A percentile compares a stretch with the other conserved stretches of the same genome.
Evolutionary conservation across 2,329 filamentous ascomycete species (phyloP).

Genomic region (Mycosphaerella arachidis): DNA sequence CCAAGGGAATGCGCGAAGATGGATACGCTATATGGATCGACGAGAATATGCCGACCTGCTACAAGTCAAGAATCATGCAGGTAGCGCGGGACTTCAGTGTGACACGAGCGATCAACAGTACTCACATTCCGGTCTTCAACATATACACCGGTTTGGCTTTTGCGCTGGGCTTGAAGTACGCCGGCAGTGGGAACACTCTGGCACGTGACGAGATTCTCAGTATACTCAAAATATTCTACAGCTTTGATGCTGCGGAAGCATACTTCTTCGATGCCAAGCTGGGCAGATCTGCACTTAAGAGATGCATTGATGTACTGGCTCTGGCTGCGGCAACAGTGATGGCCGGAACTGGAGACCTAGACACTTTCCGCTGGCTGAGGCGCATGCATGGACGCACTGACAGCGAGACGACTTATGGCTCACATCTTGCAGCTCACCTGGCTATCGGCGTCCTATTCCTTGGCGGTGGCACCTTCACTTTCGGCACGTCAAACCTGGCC

Average conservation of each 20-base stretch:
- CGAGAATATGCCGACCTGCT: constrained; percentile 65
- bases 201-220: constrained; percentile 78
- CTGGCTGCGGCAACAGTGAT: constrained; percentile 83
- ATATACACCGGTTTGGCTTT: constrained; percentile 87
- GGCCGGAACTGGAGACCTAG: constrained; percentile 89
- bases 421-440: constrained; percentile 86
- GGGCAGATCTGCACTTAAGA: constrained; percentile 74
- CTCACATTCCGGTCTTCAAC: constrained; percentile 87
- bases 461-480: constrained; percentile 86
- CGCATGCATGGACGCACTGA: constrained; percentile 84
- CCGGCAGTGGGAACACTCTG: constrained; percentile 50
- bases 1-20: constrained; percentile 31
- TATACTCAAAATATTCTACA: constrained; percentile 61
- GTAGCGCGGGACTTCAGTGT: constrained; percentile 37
- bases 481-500: constrained; percentile 81
- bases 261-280: constrained; percentile 75
- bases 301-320: constrained; percentile 85
- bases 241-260: constrained; percentile 24
- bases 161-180: constrained; percentile 47
- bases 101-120: constrained; percentile 57
- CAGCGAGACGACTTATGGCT: constrained; percentile 81
- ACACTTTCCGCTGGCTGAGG: constrained; percentile 77
- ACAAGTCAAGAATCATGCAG: constrained; percentile 48
- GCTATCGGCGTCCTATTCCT: constrained; percentile 88
- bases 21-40: constrained; percentile 59